These are phyloP conservation scores for Pleurotus platypus DNA, from an alignment of 768 basidiomycete species.

Conservation along the genomic window DNA sequence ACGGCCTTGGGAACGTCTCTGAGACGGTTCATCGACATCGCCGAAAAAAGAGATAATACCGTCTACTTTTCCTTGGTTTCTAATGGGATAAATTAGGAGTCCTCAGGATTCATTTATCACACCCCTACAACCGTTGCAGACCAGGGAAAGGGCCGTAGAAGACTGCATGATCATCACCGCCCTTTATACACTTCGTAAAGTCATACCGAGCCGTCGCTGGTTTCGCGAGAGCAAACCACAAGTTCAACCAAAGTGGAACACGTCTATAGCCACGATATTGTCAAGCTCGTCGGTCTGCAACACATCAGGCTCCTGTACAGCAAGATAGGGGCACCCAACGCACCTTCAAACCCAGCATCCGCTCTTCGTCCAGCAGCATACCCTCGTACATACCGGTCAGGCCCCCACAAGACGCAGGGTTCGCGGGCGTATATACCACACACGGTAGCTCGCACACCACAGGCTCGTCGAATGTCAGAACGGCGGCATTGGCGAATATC, in stretches of 20 bases:
- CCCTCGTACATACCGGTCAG: slow-evolving; percentile 21
- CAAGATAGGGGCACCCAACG: background rate
- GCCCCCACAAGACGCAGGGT: background rate
- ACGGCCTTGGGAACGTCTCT: too few relatives aligned
- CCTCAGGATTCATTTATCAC: too few relatives aligned
- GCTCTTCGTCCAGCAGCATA: slow-evolving; percentile 38
- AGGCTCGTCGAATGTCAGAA: slow-evolving; percentile 20
- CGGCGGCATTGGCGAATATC: slow-evolving; percentile 1
- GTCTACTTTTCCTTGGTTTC: too few relatives aligned
- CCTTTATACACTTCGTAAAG: too few relatives aligned
- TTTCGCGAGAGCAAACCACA: too few relatives aligned
- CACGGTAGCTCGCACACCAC: slow-evolving; percentile 25
- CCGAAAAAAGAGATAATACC: too few relatives aligned
- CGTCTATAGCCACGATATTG: background rate
- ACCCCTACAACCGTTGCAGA: too few relatives aligned
- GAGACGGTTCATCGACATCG: too few relatives aligned
- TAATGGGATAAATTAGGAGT: too few relatives aligned
- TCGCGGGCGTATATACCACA: slow-evolving; percentile 12
- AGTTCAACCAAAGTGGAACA: background rate
- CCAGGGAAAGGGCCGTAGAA: too few relatives aligned
- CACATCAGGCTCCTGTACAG: background rate
- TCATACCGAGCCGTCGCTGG: too few relatives aligned
- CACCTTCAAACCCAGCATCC: slow-evolving; percentile 25
- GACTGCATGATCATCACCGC: too few relatives aligned
- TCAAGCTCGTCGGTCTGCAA: background rate